Percentiles rank a stretch among this genome's conserved stretches.
Conservation (phyloP, 2,329 filamentous ascomycete species). For the Colletotrichum higginsianum region DNA sequence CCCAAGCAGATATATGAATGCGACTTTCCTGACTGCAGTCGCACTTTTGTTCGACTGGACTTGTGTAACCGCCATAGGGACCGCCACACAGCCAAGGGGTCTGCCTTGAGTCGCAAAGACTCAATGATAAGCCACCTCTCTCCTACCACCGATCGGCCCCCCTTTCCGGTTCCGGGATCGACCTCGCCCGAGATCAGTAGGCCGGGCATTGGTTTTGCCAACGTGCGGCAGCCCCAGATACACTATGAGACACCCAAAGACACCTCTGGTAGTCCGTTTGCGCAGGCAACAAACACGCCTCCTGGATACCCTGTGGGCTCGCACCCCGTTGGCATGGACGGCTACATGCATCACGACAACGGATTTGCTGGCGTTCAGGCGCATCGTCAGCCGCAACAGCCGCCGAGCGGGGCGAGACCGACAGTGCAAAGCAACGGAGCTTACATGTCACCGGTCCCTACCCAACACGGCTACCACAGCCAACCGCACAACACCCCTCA, state of each 20-base stretch:
- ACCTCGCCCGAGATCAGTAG: slow-evolving; percentile 65
- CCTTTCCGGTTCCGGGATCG: slow-evolving; percentile 58
- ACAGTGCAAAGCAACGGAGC: slow-evolving; percentile 62
- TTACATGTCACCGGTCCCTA: slow-evolving; percentile 69
- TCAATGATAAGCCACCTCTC: slow-evolving; percentile 70
- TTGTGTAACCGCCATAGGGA: slow-evolving; percentile 89
- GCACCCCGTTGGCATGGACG: slow-evolving; percentile 56
- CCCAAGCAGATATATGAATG: slow-evolving; percentile 96
- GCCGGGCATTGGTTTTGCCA: slow-evolving; percentile 58
- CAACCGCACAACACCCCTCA: slow-evolving; percentile 63
- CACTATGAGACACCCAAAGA: slow-evolving; percentile 65
- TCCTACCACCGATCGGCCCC: slow-evolving; percentile 58
- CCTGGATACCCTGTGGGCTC: slow-evolving; percentile 48
- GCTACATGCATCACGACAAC: slow-evolving; percentile 59
- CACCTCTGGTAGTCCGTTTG: slow-evolving; percentile 61
- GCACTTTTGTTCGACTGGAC: slow-evolving; percentile 94
- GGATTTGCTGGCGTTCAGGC: slow-evolving; percentile 52
- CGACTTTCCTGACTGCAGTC: slow-evolving; percentile 90
- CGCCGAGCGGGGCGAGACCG: slow-evolving; percentile 61
- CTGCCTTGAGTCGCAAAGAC: slow-evolving; percentile 82
- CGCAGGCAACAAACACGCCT: slow-evolving; percentile 61
- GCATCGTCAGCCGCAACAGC: slow-evolving; percentile 55
- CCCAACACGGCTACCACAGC: slow-evolving; percentile 64
- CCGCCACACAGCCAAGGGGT: slow-evolving; percentile 84
- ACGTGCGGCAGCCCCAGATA: slow-evolving; percentile 56